Percentiles rank a stretch among this genome's conserved stretches.
Conservation (phyloP, 2,329 filamentous ascomycete genomes). For the Talaromyces sp. region DNA sequence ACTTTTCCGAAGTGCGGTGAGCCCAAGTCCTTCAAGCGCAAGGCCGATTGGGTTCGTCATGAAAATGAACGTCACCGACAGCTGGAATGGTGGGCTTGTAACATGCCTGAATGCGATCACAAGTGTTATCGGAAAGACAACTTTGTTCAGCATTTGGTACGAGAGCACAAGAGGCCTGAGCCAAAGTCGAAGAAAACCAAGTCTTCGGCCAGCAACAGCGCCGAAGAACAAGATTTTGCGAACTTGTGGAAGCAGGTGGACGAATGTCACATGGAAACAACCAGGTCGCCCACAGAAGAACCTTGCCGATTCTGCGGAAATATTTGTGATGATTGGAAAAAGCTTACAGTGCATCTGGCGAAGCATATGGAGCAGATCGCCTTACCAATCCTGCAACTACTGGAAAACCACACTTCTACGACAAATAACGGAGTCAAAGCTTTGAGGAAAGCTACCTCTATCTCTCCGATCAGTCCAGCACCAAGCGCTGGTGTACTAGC, state of each 20-base stretch:
- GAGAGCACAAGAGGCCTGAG: slow-evolving; percentile 81
- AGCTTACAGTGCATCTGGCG: slow-evolving; percentile 84
- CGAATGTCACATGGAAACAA: slow-evolving; percentile 66
- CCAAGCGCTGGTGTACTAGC: not conserved
- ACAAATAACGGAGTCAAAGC: not conserved
- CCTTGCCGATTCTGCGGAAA: slow-evolving; percentile 84
- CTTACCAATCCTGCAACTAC: slow-evolving; percentile 63
- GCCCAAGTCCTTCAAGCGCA: slow-evolving; percentile 87
- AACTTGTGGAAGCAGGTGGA: slow-evolving; percentile 74
- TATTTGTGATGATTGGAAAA: slow-evolving; percentile 79
- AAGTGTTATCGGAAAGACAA: slow-evolving; percentile 84
- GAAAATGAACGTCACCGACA: slow-evolving; percentile 89
- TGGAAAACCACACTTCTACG: slow-evolving; percentile 25
- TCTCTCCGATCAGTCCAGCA: slow-evolving; percentile 3
- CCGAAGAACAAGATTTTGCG: slow-evolving; percentile 37
- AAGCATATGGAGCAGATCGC: slow-evolving; percentile 93
- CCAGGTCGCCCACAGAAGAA: slow-evolving; percentile 62
- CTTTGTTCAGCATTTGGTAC: slow-evolving; percentile 84
- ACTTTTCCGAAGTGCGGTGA: slow-evolving; percentile 79
- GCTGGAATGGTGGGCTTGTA: slow-evolving; percentile 85
- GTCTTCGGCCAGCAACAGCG: slow-evolving; percentile 26
- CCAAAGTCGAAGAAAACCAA: slow-evolving; percentile 71
- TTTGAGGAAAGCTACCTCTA: not conserved
- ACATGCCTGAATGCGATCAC: slow-evolving; percentile 73
- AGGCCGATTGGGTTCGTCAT: slow-evolving; percentile 92